A percentile compares a stretch with the other conserved stretches of the same genome.
Conservation (phyloP, 2,329 filamentous ascomycete genomes). For the Trichoderma sp. region DNA sequence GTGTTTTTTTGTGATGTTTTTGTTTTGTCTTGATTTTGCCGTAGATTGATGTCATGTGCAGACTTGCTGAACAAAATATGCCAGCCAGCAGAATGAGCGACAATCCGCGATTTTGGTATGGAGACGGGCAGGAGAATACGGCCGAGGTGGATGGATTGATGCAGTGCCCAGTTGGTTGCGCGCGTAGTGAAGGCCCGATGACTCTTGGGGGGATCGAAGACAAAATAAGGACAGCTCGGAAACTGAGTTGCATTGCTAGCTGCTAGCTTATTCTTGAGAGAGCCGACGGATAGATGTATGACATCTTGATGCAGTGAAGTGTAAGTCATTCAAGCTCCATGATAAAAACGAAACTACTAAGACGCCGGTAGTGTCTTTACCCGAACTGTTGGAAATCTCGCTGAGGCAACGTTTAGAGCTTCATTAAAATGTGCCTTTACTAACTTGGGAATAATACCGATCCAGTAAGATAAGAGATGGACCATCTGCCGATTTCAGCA, state of each 20-base stretch:
- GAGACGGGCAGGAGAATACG: background rate
- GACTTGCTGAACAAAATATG: background rate
- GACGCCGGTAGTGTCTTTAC: background rate
- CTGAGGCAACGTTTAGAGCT: background rate
- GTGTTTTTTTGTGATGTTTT: background rate
- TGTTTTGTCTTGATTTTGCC: background rate
- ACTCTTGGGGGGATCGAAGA: background rate
- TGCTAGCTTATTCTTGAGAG: background rate
- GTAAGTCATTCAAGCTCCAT: background rate
- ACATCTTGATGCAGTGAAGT: background rate
- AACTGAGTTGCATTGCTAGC: background rate
- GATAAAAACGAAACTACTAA: background rate
- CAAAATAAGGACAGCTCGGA: background rate
- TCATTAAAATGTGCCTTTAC: background rate
- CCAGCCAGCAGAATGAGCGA: background rate
- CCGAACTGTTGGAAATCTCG: background rate
- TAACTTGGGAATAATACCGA: background rate
- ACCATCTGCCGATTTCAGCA: background rate
- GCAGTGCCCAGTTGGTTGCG: background rate
- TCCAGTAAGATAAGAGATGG: background rate
- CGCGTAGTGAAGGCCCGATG: background rate
- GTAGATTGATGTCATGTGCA: background rate
- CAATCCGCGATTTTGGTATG: background rate
- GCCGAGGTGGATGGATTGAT: background rate
- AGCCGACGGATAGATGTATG: background rate